A percentile compares a stretch with the other conserved stretches of the same genome.
Conservation (phyloP, 371 early-diverging fungal species). For the Nematocida displodere region DNA sequence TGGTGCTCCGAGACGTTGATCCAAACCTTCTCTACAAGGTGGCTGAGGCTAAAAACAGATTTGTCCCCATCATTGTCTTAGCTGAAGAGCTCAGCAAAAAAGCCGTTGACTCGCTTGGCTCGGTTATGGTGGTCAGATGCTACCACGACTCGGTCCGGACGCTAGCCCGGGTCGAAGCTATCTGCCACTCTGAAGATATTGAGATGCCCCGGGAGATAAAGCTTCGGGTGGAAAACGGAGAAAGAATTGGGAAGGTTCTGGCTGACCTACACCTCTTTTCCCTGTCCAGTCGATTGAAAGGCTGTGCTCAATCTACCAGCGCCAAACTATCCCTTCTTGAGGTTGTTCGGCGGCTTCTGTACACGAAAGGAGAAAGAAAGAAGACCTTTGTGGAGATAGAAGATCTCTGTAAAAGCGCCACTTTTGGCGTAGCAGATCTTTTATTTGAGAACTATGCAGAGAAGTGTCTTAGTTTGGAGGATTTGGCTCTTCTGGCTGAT, state of each 20-base stretch:
- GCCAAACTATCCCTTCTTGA: neutral
- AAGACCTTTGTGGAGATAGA: constrained; percentile 18
- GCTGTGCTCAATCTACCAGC: neutral
- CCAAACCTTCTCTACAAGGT: neutral
- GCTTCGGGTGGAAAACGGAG: neutral
- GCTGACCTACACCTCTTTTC: neutral
- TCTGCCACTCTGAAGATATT: neutral
- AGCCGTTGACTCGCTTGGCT: neutral
- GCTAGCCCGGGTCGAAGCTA: neutral
- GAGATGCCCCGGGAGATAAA: neutral
- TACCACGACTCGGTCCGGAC: neutral
- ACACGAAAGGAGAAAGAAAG: constrained; percentile 8
- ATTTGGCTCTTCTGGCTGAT: neutral
- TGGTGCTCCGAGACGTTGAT: constrained; percentile 13
- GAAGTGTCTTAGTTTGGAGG: constrained; percentile 12
- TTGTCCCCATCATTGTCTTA: constrained; percentile 7
- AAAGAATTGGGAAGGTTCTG: constrained; percentile 13
- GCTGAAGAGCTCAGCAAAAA: neutral
- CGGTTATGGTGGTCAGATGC: neutral
- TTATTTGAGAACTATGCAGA: constrained; percentile 19
- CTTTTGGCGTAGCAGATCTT: neutral
- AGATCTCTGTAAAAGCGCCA: neutral
- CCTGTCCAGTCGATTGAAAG: neutral
- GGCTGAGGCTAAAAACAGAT: neutral
- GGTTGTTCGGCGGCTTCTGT: neutral